phyloP scores from a whole-genome alignment of 495 filamentous ascomycete genomes.

The Hypoxylon fuscum region DNA sequence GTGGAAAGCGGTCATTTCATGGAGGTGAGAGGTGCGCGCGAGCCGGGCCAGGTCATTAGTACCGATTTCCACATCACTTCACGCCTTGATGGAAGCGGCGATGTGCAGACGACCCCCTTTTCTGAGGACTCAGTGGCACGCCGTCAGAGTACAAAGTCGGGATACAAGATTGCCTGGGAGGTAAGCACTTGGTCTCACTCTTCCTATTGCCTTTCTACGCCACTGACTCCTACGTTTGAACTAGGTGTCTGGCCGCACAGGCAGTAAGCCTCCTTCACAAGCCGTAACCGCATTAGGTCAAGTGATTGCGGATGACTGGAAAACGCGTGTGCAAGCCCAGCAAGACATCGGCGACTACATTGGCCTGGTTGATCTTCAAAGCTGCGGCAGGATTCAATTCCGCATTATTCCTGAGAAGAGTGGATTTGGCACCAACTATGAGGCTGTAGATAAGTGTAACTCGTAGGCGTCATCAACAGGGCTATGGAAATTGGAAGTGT shows the following conservation, averaged over 20 bases:
- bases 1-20: neutral
- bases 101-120: neutral
- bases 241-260: neutral
- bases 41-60: neutral
- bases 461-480: neutral
- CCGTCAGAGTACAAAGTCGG: neutral
- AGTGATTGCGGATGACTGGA: neutral
- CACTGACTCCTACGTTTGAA: neutral
- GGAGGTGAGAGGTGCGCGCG: neutral
- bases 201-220: too few species aligned
- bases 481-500: neutral
- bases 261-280: neutral
- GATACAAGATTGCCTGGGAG: neutral
- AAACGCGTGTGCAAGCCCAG: neutral
- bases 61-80: neutral
- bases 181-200: neutral
- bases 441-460: neutral
- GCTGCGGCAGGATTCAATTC: neutral
- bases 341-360: neutral
- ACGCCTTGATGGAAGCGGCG: neutral
- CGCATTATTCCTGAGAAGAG: neutral
- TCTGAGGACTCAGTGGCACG: neutral
- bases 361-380: neutral
- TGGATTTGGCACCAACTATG: neutral
- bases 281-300: neutral